Evolutionary conservation across 768 basidiomycete species (phyloP).

Genomic region (Cubamyces lactineus): DNA sequence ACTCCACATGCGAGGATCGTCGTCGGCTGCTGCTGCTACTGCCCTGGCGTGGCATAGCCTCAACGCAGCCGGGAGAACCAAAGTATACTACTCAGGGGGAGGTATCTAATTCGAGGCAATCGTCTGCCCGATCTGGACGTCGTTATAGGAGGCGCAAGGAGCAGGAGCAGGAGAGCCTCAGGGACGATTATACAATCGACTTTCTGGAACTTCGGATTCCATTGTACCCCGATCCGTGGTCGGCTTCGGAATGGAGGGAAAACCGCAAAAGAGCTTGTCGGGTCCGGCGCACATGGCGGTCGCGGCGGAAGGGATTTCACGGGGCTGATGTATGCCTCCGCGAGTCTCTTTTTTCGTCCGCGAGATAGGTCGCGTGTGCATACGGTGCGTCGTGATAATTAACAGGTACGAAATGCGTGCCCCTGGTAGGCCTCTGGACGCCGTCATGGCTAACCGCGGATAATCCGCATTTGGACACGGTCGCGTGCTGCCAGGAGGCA

Average conservation of each 20-base stretch:
- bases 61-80: neutral
- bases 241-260: neutral
- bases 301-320: neutral
- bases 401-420: no score
- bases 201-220: neutral
- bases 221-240: neutral
- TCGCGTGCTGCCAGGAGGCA: neutral
- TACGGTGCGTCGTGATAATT: neutral
- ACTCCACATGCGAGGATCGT: neutral
- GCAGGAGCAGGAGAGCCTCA: neutral
- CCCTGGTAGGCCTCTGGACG: no score
- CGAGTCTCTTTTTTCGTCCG: neutral
- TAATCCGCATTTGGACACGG: constrained; percentile 12
- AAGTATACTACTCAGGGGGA: constrained; percentile 21
- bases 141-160: constrained; percentile 1
- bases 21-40: no score
- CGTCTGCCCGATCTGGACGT: constrained; percentile 3
- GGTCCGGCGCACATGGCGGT: constrained; percentile 17
- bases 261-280: neutral
- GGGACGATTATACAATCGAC: constrained; percentile 4
- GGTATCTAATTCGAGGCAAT: constrained; percentile 15
- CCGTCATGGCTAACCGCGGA: constrained; percentile 3
- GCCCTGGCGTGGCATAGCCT: neutral
- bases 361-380: neutral
- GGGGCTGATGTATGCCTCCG: constrained; percentile 10